Conservation (phyloP, 2,329 filamentous ascomycete genomes). For the Parascedosporium putredinis region DNA sequence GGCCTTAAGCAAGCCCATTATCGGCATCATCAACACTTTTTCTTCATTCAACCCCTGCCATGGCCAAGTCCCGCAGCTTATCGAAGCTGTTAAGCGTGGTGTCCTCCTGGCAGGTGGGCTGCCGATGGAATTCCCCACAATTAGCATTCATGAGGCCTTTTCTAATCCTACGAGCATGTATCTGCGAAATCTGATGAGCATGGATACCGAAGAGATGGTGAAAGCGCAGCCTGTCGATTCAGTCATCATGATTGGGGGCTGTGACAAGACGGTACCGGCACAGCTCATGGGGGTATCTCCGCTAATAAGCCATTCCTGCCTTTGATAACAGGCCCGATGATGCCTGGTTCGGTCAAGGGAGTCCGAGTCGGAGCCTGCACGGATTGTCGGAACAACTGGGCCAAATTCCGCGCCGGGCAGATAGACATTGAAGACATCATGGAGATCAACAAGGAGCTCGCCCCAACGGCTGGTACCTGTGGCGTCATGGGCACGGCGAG, state of each 20-base stretch:
- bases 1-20: constrained; percentile 57
- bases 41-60: constrained; percentile 68
- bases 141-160: constrained; percentile 61
- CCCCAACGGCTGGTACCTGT: constrained; percentile 68
- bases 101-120: constrained; percentile 57
- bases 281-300: constrained; percentile 69
- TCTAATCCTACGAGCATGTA: constrained; percentile 66
- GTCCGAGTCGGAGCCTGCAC: constrained; percentile 61
- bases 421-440: constrained; percentile 64
- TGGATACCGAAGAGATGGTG: constrained; percentile 75
- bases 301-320: constrained; percentile 63
- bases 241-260: constrained; percentile 58
- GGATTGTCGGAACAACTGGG: constrained; percentile 67
- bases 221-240: constrained; percentile 60
- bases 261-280: constrained; percentile 64
- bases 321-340: constrained; percentile 63
- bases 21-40: constrained; percentile 66
- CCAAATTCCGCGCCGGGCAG: constrained; percentile 51
- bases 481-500: constrained; percentile 90
- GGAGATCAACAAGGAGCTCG: constrained; percentile 61
- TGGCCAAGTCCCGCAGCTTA: constrained; percentile 59
- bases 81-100: constrained; percentile 60
- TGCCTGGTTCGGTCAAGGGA: constrained; percentile 58
- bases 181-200: constrained; percentile 63
- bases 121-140: constrained; percentile 64